Evolutionary conservation across 306 rosid genomes (phyloP).

Genomic region (Corylus heterophylla): DNA sequence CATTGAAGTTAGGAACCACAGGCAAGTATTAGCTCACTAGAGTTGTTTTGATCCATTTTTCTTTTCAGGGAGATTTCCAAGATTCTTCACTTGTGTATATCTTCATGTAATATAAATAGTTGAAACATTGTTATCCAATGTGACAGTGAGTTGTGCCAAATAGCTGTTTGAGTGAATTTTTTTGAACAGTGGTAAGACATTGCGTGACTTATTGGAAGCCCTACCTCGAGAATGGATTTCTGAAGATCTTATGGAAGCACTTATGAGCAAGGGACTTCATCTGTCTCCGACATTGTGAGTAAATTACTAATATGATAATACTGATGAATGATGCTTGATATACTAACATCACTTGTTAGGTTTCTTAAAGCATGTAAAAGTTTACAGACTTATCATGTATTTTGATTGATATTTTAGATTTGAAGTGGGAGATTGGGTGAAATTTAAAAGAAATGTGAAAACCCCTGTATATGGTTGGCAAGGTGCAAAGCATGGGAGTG

Average conservation of each 20-base stretch:
- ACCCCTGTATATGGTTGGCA: constrained; percentile 92
- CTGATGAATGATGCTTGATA: constrained; percentile 4
- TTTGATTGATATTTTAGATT: constrained; percentile 46
- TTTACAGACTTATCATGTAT: background rate
- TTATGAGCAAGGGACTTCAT: constrained; percentile 66
- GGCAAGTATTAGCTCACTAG: constrained; percentile 47
- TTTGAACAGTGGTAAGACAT: constrained; percentile 78
- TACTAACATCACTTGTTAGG: background rate
- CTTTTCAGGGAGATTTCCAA: constrained; percentile 5
- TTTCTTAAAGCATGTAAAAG: background rate
- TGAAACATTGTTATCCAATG: constrained; percentile 7
- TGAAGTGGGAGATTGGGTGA: constrained; percentile 93
- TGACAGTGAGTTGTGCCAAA: background rate
- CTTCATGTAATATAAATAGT: constrained; percentile 5
- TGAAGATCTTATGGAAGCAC: constrained; percentile 95
- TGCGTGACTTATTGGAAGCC: constrained; percentile 86
- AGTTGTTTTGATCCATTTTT: constrained; percentile 11
- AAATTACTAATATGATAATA: background rate
- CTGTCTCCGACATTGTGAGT: constrained; percentile 77
- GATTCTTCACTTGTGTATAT: background rate
- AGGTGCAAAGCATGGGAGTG: constrained; percentile 75
- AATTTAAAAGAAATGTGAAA: constrained; percentile 70
- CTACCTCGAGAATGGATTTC: constrained; percentile 98
- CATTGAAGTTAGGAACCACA: constrained; percentile 88
- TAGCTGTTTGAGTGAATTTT: background rate